Evolutionary conservation across 140 eudicot species (phyloP), one percentile per base, ranked within the genome.

Genomic region (Ambrosia hybrid): DNA sequence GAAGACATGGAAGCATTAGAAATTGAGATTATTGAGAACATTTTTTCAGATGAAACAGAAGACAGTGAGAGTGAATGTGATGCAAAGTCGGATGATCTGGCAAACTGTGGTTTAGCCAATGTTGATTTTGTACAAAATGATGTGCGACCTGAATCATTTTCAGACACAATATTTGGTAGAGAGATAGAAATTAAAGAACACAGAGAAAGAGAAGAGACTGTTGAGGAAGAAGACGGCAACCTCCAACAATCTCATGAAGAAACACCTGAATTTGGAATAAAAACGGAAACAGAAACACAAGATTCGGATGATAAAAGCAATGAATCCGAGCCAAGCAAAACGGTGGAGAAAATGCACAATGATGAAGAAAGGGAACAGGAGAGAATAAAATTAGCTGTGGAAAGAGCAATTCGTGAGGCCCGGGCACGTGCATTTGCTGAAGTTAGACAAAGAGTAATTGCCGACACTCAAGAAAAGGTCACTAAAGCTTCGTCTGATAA

Each of bases 401-500:
- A 95, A 53, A 85, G 99, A 68, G 97, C 84, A 41, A 85, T 95
- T 7, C 88, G 99, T 15, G 99, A 95, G 83, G 97, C 91, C 78
- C 95, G 99, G 56, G 97, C 91, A 78, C 89, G 99, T 56, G 92
- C 96, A 4, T 91, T 91, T 75, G 82, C 82, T 68, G 97, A 87
- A 80, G 95, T 90, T 63, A 84, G 88, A 62, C 91, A 90, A 53
- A 88, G 90, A 76, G 88, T 69, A 73, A 79, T 79, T 80, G 86
- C 91, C 14, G 96, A 83, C 78, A 85, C 90, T n/a, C 84, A 82
- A 66, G 96, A 81, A 71, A 90, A 76, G 78, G 66, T 72, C 33
- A 86, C 83, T 51, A 94, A 88, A 81, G 83, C 85, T 56, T 73
- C 85, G 15, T 37, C 9, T 38, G 92, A 88, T 52, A 88, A 86